These are phyloP conservation scores for Botrytis pseudocinerea DNA, from an alignment of 2,329 filamentous ascomycete species.

Conservation along the genomic window DNA sequence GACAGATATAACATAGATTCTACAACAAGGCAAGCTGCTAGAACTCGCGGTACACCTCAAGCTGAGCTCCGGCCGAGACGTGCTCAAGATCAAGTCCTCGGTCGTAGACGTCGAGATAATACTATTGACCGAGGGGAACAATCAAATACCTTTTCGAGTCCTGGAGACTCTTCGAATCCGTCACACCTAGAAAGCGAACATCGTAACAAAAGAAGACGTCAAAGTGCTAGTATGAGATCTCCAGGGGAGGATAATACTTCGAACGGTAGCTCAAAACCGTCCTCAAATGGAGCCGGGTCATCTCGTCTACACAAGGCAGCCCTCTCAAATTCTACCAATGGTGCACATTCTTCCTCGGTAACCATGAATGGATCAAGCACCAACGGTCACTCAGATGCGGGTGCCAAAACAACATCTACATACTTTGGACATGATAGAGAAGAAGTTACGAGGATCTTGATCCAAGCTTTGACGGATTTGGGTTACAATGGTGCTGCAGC, in stretches of 20 bases:
- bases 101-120: constrained; percentile 55
- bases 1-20: constrained; percentile 1
- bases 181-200: constrained; percentile 34
- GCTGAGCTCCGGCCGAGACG: constrained; percentile 2
- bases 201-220: constrained; percentile 60
- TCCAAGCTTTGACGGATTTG: constrained; percentile 86
- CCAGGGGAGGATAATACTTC: constrained; percentile 55
- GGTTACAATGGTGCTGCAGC: constrained; percentile 79
- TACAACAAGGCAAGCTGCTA: constrained; percentile 22
- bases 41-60: background rate
- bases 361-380: constrained; percentile 54
- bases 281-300: constrained; percentile 56
- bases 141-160: constrained; percentile 38
- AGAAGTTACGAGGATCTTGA: constrained; percentile 88
- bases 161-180: constrained; percentile 31
- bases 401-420: constrained; percentile 35
- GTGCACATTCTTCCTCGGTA: constrained; percentile 48
- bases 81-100: constrained; percentile 48
- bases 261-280: constrained; percentile 55
- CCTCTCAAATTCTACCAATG: constrained; percentile 47
- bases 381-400: constrained; percentile 35
- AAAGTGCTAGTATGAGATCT: constrained; percentile 61
- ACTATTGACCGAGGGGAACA: constrained; percentile 44
- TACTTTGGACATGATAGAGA: constrained; percentile 89
- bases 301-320: constrained; percentile 48